A percentile compares a stretch with the other conserved stretches of the same genome.
Conservation (phyloP, 2,329 filamentous ascomycete species). For the Zymoseptoria brevis region DNA sequence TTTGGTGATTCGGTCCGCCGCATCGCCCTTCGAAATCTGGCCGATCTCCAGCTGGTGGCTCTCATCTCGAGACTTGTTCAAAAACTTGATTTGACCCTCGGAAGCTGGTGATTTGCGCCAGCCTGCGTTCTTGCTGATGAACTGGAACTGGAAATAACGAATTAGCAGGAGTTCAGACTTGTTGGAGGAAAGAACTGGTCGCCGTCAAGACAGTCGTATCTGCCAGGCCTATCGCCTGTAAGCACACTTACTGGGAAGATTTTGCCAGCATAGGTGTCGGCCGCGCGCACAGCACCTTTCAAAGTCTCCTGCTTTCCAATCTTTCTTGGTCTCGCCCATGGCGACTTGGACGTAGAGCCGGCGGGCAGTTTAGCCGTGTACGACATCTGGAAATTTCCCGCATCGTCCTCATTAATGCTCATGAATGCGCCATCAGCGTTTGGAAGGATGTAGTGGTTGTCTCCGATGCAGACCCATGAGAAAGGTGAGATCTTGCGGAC, state of each 20-base stretch:
- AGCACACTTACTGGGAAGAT: constrained; percentile 15
- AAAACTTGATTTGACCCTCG: constrained; percentile 53
- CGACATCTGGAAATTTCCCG: constrained; percentile 31
- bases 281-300: constrained; percentile 68
- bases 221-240: not conserved
- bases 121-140: constrained; percentile 56
- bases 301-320: constrained; percentile 61
- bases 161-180: not conserved
- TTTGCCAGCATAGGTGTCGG: constrained; percentile 54
- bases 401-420: constrained; percentile 35
- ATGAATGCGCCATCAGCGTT: constrained; percentile 54
- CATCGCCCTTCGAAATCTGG: constrained; percentile 68
- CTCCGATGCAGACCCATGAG: constrained; percentile 75
- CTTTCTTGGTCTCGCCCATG: constrained; percentile 60
- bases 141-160: constrained; percentile 35
- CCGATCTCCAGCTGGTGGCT: constrained; percentile 47
- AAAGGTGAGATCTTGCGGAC: constrained; percentile 67
- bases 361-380: constrained; percentile 36
- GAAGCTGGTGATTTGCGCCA: constrained; percentile 66
- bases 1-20: constrained; percentile 87
- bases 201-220: too few species aligned
- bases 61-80: constrained; percentile 57
- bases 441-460: constrained; percentile 62
- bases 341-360: constrained; percentile 35
- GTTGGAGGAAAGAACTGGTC: not conserved